Percentiles rank a stretch among this genome's conserved stretches.
Evolutionary conservation across 2,329 filamentous ascomycete genomes (phyloP).

Genomic region (Leptoxyphium fumago): DNA sequence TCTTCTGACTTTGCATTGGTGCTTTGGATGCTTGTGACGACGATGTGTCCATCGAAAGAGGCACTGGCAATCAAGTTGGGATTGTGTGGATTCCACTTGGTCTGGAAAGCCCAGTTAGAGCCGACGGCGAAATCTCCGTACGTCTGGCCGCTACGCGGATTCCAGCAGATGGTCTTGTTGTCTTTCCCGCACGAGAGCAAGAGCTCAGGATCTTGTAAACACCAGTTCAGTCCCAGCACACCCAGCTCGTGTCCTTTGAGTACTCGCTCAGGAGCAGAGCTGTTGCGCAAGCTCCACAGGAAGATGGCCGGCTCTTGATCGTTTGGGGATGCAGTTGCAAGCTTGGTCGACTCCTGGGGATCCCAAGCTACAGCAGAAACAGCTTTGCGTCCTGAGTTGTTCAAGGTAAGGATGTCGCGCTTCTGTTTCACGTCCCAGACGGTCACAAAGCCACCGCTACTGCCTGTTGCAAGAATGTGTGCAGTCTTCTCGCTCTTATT

Average conservation of each 20-base stretch:
- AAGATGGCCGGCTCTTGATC: constrained; percentile 79
- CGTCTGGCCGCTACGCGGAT: constrained; percentile 74
- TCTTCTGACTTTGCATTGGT: constrained; percentile 61
- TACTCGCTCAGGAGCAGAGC: constrained; percentile 79
- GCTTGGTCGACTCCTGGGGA: constrained; percentile 79
- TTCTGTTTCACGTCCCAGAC: constrained; percentile 98
- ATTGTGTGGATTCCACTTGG: constrained; percentile 85
- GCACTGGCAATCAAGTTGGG: constrained; percentile 86
- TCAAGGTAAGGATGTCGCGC: constrained; percentile 90
- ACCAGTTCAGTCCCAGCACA: constrained; percentile 90
- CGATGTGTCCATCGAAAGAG: constrained; percentile 93
- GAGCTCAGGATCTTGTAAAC: constrained; percentile 73
- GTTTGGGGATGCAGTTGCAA: constrained; percentile 81
- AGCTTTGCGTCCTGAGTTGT: constrained; percentile 74
- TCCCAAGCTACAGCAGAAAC: constrained; percentile 97
- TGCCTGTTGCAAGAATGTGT: constrained; percentile 89
- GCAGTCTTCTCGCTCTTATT: constrained; percentile 75
- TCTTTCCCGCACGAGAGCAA: constrained; percentile 92
- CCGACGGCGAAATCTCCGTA: constrained; percentile 92
- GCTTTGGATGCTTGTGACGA: constrained; percentile 85
- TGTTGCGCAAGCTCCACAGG: constrained; percentile 91
- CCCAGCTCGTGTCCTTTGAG: constrained; percentile 89
- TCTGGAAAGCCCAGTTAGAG: constrained; percentile 98
- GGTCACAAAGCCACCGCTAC: constrained; percentile 84
- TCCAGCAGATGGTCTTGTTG: constrained; percentile 91